Evolutionary conservation across 805 yeast species (phyloP), one percentile per base, ranked within the genome.

Genomic region (Sugiyamaella floridensis): DNA sequence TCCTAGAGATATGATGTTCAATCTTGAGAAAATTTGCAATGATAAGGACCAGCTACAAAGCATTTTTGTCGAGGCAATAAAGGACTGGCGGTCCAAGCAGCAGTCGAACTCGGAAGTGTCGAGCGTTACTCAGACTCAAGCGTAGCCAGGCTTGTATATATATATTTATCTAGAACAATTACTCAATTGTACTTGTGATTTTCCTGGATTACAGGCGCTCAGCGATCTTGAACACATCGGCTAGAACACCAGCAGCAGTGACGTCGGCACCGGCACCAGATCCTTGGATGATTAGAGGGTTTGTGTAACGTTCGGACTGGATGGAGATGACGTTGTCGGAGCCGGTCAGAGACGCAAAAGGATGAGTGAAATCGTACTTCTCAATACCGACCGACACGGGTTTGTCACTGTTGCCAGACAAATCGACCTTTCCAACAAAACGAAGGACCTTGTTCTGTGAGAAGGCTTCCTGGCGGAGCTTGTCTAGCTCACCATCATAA

Each of bases 231-330:
- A 93, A 79, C 40, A 87, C 83, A 68, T 93, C 99, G 50, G 95
- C 96, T 60, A 93, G 78, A 44, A 93, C 97, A 71, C 99, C 99
- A 62, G 85, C 83, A 55, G 87, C 86, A 32, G 86, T 82, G 45
- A 83, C 87, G 15, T 74, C 86, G 45, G 83, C 83, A 65, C 95
- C 93, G 63, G 96, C 80, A 62, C 76, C 99, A 32, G 99, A 99
- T 72, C 99, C 99, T 77, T 93, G 99, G 63, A 93, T 79, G 57
- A 93, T 85, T 68, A 93, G 77, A 50, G 99, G 99, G 71, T 88
- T 89, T 42, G 85, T 80, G 72, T 93, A 93, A 74, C 99, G 86
- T 68, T 87, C 83, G 32, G 97, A 85, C 69, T 83, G 84, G 73
- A 93, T 86, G 19, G 97, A 83, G 56, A 93, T 85, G 55, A 93